phyloP scores from a whole-genome alignment of 2,329 filamentous ascomycete genomes.

The Lecanicillium sp. region DNA sequence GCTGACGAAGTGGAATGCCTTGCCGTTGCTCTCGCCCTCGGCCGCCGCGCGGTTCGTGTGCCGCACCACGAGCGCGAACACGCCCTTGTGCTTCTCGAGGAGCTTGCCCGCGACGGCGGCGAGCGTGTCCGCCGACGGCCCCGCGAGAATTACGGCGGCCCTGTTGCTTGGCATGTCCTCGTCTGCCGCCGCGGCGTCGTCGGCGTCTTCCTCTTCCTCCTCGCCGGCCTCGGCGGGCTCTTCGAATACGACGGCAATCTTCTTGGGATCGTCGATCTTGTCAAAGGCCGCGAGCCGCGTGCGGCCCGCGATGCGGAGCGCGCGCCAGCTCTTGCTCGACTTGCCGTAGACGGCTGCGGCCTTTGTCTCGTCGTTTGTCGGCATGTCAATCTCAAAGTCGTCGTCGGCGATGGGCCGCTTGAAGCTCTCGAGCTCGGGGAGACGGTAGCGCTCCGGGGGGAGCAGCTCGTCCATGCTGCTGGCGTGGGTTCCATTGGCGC shows the following conservation, averaged over 20 bases:
- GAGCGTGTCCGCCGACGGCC: constrained; percentile 56
- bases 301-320: constrained; percentile 71
- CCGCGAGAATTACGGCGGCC: constrained; percentile 60
- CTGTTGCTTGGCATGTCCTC: constrained; percentile 41
- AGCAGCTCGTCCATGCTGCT: constrained; percentile 60
- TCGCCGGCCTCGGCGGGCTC: constrained; percentile 35
- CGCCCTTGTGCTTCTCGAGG: constrained; percentile 55
- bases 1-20: constrained; percentile 52
- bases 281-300: constrained; percentile 74
- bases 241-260: constrained; percentile 54
- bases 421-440: constrained; percentile 66
- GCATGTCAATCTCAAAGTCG: constrained; percentile 82
- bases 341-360: constrained; percentile 60
- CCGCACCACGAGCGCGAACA: constrained; percentile 53
- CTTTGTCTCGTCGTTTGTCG: constrained; percentile 55
- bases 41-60: constrained; percentile 48
- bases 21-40: constrained; percentile 46
- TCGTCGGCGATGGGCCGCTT: constrained; percentile 68
- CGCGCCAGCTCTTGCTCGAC: constrained; percentile 85
- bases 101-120: constrained; percentile 58
- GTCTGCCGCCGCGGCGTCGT: constrained; percentile 29
- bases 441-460: constrained; percentile 54
- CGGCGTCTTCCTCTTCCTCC: constrained; percentile 29
- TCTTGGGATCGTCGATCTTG: constrained; percentile 77
- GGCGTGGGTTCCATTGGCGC: constrained; percentile 29